Base-by-base conservation (phyloP, 2,329 filamentous ascomycete genomes). In the Diaporthe nobilis region DNA sequence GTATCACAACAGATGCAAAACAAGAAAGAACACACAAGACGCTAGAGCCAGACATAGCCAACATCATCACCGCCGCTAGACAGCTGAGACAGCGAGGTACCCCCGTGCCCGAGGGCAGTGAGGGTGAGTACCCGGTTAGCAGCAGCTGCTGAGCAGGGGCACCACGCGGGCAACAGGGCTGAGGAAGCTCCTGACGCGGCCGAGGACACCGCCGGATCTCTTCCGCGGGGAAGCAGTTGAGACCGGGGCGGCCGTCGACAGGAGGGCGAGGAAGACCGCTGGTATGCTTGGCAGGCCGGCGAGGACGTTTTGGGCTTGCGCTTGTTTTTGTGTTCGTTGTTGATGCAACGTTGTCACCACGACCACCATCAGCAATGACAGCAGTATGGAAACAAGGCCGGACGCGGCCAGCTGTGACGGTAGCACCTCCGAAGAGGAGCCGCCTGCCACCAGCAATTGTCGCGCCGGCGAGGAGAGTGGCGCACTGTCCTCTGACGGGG, bases 371-470 rank as follows among this genome's bases (percentile, higher is more conserved):
- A 75, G 42, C 51, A 75, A 49, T 39, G 65, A 70, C n/a, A 70
- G 65, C 65, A 70, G n/a, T 13, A 77, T 72, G 73, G 70, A 75
- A 73, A 77, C 75, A 77, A 77, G 63, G 57, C 75, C 75, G 47
- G 72, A 71, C 72, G 44, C 75, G 73, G 51, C 73, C 70, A 77
- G 75, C 70, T 73, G 75, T 51, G 71, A 39, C 55, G 71, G 39
- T 51, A 55, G 28, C 34, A 9, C 53, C 44, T 55, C 44, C 17
- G 75, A 53, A 10, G 61, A 67, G 42, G 47, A 55, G 65, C 47
- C 25, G 65, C 65, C 22, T 22, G 57, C 37, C 22, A 39, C 28
- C 63, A 71, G 73, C 73, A 63, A 31, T 75, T 75, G 76, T 60
- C 76, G 73, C 71, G 75, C 70, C 73, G 70, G 76, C 28, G 67